Percentiles rank a stretch among this genome's conserved stretches.
Conservation (phyloP, 164 flowering plant genomes). For the Magnolia changhungtana region DNA sequence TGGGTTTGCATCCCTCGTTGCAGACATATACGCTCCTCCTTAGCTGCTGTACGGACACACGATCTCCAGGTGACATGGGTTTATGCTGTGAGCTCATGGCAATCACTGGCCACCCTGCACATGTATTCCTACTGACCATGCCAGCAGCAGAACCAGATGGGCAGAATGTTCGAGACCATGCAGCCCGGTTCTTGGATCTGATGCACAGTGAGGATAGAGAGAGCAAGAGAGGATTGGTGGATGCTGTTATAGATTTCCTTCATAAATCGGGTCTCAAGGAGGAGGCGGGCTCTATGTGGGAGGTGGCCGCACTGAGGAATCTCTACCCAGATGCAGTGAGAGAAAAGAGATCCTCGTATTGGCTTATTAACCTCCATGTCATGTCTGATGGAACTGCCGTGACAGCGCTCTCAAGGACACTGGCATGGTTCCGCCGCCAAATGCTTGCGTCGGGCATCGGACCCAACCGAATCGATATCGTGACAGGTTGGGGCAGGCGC, state of each 20-base stretch:
- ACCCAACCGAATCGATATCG: conserved; percentile 78
- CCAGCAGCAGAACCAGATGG: conserved; percentile 86
- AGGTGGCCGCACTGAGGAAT: conserved; percentile 84
- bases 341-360: conserved; percentile 72
- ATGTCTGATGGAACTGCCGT: conserved; percentile 99
- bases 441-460: conserved; percentile 63
- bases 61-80: conserved; percentile 51
- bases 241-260: conserved; percentile 91
- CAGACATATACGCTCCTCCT: conserved; percentile 92
- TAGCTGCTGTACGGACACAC: conserved; percentile 84
- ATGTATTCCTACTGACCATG: conserved; percentile 63
- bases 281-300: conserved; percentile 97
- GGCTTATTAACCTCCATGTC: conserved; percentile 96
- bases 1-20: conserved; percentile 72
- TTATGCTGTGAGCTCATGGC: conserved; percentile 79
- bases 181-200: conserved; percentile 61
- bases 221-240: conserved; percentile 91
- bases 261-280: conserved; percentile 92
- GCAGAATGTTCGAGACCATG: conserved; percentile 81
- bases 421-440: conserved; percentile 76
- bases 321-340: conserved; percentile 85
- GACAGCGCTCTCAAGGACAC: conserved; percentile 85
- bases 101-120: conserved; percentile 83
- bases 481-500: conserved; percentile 98
- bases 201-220: conserved; percentile 93